Conservation (phyloP, 2,329 filamentous ascomycete species). For the Pseudovirgaria hyperparasitica region DNA sequence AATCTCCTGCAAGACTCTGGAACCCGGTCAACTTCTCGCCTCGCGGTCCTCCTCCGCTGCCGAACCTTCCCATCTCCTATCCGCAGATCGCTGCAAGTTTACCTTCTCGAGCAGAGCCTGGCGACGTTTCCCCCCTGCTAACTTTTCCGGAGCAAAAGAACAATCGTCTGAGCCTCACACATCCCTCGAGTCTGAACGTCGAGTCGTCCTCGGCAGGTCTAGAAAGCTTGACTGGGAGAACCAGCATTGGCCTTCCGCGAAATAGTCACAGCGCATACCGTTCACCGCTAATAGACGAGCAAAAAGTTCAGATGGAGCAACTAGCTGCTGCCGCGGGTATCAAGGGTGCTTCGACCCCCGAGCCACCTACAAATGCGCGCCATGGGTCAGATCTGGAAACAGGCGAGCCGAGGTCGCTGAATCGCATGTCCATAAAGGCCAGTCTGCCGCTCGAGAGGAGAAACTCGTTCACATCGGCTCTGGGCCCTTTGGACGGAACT, state of each 20-base stretch:
- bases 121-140: slow-evolving; percentile 43
- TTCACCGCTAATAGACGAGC: slow-evolving; percentile 13
- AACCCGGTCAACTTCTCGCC: slow-evolving; percentile 51
- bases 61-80: slow-evolving; percentile 31
- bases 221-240: slow-evolving; percentile 35
- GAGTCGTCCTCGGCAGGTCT: slow-evolving; percentile 27
- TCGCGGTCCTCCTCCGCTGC: slow-evolving; percentile 27
- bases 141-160: slow-evolving; percentile 44
- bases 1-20: slow-evolving; percentile 41
- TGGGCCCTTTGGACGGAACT: slow-evolving; percentile 1
- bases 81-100: slow-evolving; percentile 9
- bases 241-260: slow-evolving; percentile 39
- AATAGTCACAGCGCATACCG: slow-evolving; percentile 15
- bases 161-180: slow-evolving; percentile 34
- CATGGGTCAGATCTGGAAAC: no score
- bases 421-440: slow-evolving; percentile 8
- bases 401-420: slow-evolving; percentile 8
- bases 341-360: slow-evolving; percentile 8
- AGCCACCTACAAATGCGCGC: slow-evolving; percentile 11
- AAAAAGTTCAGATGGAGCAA: slow-evolving; percentile 12
- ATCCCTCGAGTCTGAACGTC: slow-evolving; percentile 20
- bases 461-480: neutral
- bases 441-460: slow-evolving; percentile 16
- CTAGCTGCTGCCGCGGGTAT: slow-evolving; percentile 7
- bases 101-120: slow-evolving; percentile 21